phyloP scores from a whole-genome alignment of 2,329 filamentous ascomycete species.

The Aspergillus caelatus region DNA sequence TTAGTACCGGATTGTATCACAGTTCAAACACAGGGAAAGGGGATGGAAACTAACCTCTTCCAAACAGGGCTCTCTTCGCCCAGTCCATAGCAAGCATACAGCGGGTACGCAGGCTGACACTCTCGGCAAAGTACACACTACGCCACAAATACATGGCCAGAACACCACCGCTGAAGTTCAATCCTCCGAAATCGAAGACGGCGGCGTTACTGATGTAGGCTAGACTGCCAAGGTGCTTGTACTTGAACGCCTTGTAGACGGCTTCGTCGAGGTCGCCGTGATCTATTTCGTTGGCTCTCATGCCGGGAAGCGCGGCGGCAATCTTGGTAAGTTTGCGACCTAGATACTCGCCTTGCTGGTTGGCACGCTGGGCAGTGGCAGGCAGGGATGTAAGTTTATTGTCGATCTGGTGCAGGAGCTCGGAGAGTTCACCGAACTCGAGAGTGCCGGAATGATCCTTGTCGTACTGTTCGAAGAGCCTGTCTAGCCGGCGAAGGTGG shows the following conservation, averaged over 20 bases:
- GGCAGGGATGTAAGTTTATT: conserved; percentile 91
- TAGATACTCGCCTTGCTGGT: conserved; percentile 93
- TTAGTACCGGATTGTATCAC: background rate
- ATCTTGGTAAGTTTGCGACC: conserved; percentile 93
- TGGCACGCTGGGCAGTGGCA: conserved; percentile 91
- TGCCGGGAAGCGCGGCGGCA: conserved; percentile 72
- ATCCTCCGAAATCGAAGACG: conserved; percentile 85
- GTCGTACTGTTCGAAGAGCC: conserved; percentile 89
- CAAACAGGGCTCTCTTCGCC: conserved; percentile 94
- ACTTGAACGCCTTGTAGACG: conserved; percentile 92
- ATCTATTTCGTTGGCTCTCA: conserved; percentile 76
- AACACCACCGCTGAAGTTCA: conserved; percentile 78
- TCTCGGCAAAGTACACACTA: conserved; percentile 96
- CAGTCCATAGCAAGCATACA: conserved; percentile 95
- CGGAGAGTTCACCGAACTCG: conserved; percentile 87
- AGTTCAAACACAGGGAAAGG: background rate
- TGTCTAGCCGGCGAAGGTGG: conserved; percentile 86
- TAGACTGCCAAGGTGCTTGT: conserved; percentile 85
- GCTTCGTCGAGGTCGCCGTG: conserved; percentile 91
- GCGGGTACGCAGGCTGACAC: conserved; percentile 87
- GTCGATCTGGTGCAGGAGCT: conserved; percentile 90
- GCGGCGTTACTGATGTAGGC: conserved; percentile 97
- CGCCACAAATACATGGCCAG: conserved; percentile 96
- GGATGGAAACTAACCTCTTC: conserved; percentile 70
- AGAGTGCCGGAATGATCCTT: conserved; percentile 90